Conservation (phyloP, 352 stramenopile genomes). For the Phytophthora pisi region DNA sequence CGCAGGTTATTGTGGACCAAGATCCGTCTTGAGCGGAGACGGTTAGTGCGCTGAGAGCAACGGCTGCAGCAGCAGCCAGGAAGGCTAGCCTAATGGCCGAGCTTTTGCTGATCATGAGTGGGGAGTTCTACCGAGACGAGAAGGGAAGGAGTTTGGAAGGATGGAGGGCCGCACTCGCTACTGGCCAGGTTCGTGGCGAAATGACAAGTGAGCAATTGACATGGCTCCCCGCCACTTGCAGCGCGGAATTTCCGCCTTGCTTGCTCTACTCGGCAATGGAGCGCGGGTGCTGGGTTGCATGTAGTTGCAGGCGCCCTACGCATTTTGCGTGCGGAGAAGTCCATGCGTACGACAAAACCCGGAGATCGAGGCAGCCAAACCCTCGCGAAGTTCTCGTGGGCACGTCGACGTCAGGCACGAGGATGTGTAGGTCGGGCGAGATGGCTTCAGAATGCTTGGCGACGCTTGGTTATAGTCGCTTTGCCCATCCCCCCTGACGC, state of each 20-base stretch:
- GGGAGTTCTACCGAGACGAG: conserved; percentile 7
- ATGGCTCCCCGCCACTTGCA: neutral
- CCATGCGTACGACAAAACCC: neutral
- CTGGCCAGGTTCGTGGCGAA: neutral
- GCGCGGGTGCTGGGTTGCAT: neutral
- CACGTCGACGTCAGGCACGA: neutral
- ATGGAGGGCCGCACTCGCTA: neutral
- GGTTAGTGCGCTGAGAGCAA: conserved; percentile 28
- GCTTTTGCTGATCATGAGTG: conserved; percentile 22
- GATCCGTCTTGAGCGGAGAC: conserved; percentile 32
- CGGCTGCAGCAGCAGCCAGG: neutral
- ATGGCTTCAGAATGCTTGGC: too few relatives aligned
- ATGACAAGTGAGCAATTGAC: neutral
- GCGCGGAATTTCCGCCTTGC: neutral
- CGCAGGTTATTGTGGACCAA: conserved; percentile 32
- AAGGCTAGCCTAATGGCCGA: conserved; percentile 1
- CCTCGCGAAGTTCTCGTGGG: neutral
- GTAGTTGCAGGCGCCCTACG: neutral
- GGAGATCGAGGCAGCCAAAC: conserved; percentile 19
- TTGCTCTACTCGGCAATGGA: neutral
- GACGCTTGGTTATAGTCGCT: neutral
- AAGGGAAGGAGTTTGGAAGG: neutral
- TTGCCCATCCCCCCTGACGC: conserved; percentile 16
- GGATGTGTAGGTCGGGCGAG: conserved; percentile 15
- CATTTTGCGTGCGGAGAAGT: neutral